Evolutionary conservation across 352 stramenopile genomes (phyloP), one percentile per base, ranked within the genome.

Genomic region (Pythium myriotylum): DNA sequence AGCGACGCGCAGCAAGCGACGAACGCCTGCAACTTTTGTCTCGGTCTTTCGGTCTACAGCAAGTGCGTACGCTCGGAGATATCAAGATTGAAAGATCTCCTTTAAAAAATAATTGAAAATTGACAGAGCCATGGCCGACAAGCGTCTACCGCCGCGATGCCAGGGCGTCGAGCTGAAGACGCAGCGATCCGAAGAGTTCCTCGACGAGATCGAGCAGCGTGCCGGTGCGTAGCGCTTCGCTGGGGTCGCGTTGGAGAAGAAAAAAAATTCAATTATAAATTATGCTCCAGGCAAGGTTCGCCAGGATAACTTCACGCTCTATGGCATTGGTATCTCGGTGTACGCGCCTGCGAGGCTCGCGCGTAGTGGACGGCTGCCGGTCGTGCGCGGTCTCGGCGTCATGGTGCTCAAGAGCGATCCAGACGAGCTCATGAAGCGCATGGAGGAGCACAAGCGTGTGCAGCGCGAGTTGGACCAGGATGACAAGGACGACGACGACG

Each of bases 11-110:
- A 63, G 16, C 27, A 63, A 32, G 33, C 22, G 2, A 23, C 45
- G 26, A 54, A 23, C n/a, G 46, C 43, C 1, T 89, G 81, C 73
- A 80, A 39, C 47, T 81, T 82, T 61, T 90, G 81, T 54, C 40
- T 90, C 7, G 81, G 81, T 43, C 51, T 90, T 33, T 84, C 76
- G 41, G 72, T 90, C 9, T 90, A 90, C 75, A 90, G 72, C 57
- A 85, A 74, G 81, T 90, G 64, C 47, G 72, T 69, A 45, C n/a
- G 33, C 12, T 16, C 24, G n/a, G 13, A 39, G 32, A 50, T 42
- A 45, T 41, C 32, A 7, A 27, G n/a, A n/a, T n/a, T n/a, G n/a
- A n/a, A n/a, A n/a, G n/a, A n/a, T n/a, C n/a, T n/a, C 17, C 39
- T 22, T 19, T 23, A 17, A n/a, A 29, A 41, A 1, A 50, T 22